These are phyloP conservation scores for Mortierella alpina DNA, from an alignment of 192 early-diverging fungal species.

Conservation along the genomic window DNA sequence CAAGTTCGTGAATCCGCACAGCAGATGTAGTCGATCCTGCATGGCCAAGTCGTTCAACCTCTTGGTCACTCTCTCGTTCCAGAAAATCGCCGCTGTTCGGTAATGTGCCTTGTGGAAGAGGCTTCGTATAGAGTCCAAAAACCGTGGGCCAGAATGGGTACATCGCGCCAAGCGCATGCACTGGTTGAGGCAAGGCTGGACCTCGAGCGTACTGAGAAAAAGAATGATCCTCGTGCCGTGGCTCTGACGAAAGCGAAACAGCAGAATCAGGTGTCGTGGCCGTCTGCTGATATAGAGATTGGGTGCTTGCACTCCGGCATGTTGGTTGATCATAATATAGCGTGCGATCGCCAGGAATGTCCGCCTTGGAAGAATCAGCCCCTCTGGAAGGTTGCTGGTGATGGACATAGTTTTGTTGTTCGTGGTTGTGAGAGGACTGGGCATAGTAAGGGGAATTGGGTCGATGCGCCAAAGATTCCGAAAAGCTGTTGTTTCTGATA, in stretches of 20 bases:
- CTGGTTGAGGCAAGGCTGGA: background rate
- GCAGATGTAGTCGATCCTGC: background rate
- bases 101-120: background rate
- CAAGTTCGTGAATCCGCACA: slow-evolving; percentile 13
- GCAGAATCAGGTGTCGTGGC: slow-evolving; percentile 14
- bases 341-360: background rate
- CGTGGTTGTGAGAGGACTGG: background rate
- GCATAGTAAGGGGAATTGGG: no score
- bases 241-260: slow-evolving; percentile 8
- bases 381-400: no score
- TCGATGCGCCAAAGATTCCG: no score
- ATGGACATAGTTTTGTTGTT: no score
- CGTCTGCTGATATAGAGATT: slow-evolving; percentile 10
- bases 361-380: background rate
- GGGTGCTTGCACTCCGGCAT: background rate
- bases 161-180: background rate
- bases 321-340: background rate
- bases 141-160: slow-evolving; percentile 14
- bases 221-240: background rate
- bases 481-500: no score
- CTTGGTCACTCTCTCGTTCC: no score
- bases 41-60: background rate
- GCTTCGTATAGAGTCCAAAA: slow-evolving; percentile 27
- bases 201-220: background rate
- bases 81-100: background rate